Conservation (phyloP, 495 filamentous ascomycete genomes). For the Podospora comata region DNA sequence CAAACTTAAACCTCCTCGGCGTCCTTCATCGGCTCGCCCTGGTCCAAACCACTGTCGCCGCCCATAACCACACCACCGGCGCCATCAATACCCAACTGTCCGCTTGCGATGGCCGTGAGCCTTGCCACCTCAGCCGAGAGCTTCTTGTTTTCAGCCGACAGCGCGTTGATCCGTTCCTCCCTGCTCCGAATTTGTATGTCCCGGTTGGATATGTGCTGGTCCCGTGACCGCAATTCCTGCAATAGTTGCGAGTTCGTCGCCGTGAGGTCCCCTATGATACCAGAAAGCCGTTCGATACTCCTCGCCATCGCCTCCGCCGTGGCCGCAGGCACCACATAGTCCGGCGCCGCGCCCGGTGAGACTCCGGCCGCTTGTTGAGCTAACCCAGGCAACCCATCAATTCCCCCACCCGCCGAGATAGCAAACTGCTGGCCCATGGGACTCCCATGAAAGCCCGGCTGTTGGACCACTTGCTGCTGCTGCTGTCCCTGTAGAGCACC, state of each 20-base stretch:
- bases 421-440: neutral
- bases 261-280: constrained; percentile 6
- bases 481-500: neutral
- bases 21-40: neutral
- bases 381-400: neutral
- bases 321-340: constrained; percentile 11
- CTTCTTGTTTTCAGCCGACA: constrained; percentile 4
- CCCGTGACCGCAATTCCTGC: constrained; percentile 6
- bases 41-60: neutral
- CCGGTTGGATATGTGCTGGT: constrained; percentile 3
- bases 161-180: constrained; percentile 6
- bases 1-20: neutral
- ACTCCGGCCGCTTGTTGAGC: neutral
- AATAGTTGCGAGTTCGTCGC: constrained; percentile 14
- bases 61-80: neutral
- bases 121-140: neutral
- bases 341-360: neutral
- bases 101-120: constrained; percentile 1
- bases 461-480: neutral
- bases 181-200: constrained; percentile 4
- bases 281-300: constrained; percentile 12
- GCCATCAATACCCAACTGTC: neutral
- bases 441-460: neutral
- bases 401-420: neutral
- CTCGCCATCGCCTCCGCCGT: constrained; percentile 14